A percentile compares a stretch with the other conserved stretches of the same genome.
These are phyloP conservation scores for Acmispon strigosus DNA, from an alignment of 306 rosid genomes.

Conservation along the genomic window DNA sequence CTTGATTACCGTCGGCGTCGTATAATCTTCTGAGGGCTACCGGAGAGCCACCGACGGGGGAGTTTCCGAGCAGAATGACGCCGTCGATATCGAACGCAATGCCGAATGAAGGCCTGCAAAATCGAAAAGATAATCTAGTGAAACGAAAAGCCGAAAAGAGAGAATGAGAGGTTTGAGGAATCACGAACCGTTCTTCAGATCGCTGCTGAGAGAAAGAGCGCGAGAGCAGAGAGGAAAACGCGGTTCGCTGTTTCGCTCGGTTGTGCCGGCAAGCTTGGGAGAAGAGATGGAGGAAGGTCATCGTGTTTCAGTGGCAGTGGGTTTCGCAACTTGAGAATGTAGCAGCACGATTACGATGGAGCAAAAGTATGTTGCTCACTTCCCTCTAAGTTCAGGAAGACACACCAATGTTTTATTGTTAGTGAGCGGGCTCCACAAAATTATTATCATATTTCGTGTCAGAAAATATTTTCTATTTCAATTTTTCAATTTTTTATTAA, in stretches of 20 bases:
- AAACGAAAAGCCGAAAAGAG: background rate
- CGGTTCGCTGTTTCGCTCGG: slow-evolving; percentile 13
- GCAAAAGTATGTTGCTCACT: background rate
- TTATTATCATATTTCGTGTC: too few relatives aligned
- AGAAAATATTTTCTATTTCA: too few relatives aligned
- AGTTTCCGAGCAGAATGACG: slow-evolving; percentile 65
- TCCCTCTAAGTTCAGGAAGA: too few relatives aligned
- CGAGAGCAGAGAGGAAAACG: slow-evolving; percentile 10
- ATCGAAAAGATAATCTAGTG: background rate
- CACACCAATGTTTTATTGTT: too few relatives aligned
- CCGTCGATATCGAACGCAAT: slow-evolving; percentile 96
- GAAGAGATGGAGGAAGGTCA: slow-evolving; percentile 51
- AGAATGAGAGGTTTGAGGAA: slow-evolving; percentile 21
- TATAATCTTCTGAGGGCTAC: slow-evolving; percentile 55
- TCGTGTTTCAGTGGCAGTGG: slow-evolving; percentile 4
- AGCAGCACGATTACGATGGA: background rate
- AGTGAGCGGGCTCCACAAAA: too few relatives aligned
- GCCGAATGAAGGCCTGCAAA: slow-evolving; percentile 51
- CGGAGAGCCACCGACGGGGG: slow-evolving; percentile 79
- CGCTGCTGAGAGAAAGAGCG: slow-evolving; percentile 51
- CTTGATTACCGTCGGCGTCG: slow-evolving; percentile 40
- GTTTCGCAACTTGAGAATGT: background rate
- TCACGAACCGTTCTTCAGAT: slow-evolving; percentile 41
- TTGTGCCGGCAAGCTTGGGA: slow-evolving; percentile 30
- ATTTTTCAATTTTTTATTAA: too few relatives aligned